Evolutionary conservation across 2,329 filamentous ascomycete genomes (phyloP), one percentile per base, ranked within the genome.

Genomic region (Clarireedia homoeocarpa): DNA sequence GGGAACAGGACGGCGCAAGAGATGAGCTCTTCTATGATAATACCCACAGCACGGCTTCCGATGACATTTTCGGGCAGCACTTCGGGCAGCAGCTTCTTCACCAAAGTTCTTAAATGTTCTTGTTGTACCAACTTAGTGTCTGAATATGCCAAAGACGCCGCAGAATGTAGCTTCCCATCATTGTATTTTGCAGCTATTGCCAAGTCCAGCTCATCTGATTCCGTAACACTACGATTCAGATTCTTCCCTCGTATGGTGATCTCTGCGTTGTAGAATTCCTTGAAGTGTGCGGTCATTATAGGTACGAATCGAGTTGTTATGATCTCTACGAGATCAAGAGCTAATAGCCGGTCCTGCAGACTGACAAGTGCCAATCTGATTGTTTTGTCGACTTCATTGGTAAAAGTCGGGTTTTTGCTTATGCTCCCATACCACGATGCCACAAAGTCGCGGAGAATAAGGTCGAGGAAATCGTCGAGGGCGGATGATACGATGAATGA

Each of bases 161-260:
- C 94, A 4, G 89, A 80, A 69, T 99, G 95, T 57, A 99, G 76
- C 61, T 87, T 89, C 26, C 92, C 92, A 69, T 95, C 87, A 54
- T 81, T 86, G 71, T 94, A 99, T 72, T 95, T 96, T 42, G 83
- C 86, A n/a, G 94, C 94, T 71, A 99, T 95, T 1, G 94, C 94
- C 62, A 95, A 77, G 71, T 97, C 91, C 65, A 99, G 76, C 77
- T 99, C 94, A 68, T 96, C 92, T 0, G 91, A 95, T 73, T 99
- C 94, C 2, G 95, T 97, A 55, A 99, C 85, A 62, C 86, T 91
- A 52, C 89, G 84, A 64, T 91, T 94, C 56, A 97, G 76, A 71
- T 95, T 89, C 69, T 85, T 88, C 12, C 95, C 95, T 53, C 92
- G 82, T 10, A 99, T 89, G 7, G 84, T 81, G 56, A 87, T 82